Percentiles rank a stretch among this genome's conserved stretches.
Conservation (phyloP, 73 alveolate genomes). For the Urostyla sp. region DNA sequence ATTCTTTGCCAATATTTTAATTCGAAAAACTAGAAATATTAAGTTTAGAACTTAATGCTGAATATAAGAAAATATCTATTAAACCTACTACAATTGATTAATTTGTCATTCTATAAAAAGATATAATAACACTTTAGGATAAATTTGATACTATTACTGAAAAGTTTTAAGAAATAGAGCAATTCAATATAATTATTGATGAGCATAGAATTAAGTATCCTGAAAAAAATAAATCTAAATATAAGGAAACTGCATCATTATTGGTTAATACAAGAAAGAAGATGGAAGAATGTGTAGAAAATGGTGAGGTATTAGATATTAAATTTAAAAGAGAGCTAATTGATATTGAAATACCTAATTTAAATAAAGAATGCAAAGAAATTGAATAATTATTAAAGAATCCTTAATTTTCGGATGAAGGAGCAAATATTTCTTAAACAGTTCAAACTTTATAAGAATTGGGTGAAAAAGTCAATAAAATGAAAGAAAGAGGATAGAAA, state of each 20-base stretch:
- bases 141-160: slow-evolving; percentile 72
- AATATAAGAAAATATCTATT: slow-evolving; percentile 47
- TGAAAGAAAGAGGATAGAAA: slow-evolving; percentile 76
- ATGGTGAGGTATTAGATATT: slow-evolving; percentile 80
- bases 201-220: slow-evolving; percentile 74
- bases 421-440: slow-evolving; percentile 50
- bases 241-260: slow-evolving; percentile 70
- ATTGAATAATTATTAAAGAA: slow-evolving; percentile 36
- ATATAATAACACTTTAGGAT: slow-evolving; percentile 65
- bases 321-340: slow-evolving; percentile 80
- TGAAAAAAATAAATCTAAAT: slow-evolving; percentile 75
- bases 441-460: slow-evolving; percentile 40
- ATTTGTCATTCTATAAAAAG: slow-evolving; percentile 73
- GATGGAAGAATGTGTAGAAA: slow-evolving; percentile 81
- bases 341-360: slow-evolving; percentile 61
- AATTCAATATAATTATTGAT: slow-evolving; percentile 76
- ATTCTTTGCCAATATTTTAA: slow-evolving; percentile 67
- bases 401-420: slow-evolving; percentile 39
- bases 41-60: slow-evolving; percentile 60
- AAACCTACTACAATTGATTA: slow-evolving; percentile 81
- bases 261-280: slow-evolving; percentile 70
- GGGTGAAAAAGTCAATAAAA: slow-evolving; percentile 55
- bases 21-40: slow-evolving; percentile 40
- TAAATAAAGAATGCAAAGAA: slow-evolving; percentile 54
- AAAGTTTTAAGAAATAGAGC: slow-evolving; percentile 70